Evolutionary conservation across 2,329 filamentous ascomycete species (phyloP).

Genomic region (Colletotrichum lindemuthianum): DNA sequence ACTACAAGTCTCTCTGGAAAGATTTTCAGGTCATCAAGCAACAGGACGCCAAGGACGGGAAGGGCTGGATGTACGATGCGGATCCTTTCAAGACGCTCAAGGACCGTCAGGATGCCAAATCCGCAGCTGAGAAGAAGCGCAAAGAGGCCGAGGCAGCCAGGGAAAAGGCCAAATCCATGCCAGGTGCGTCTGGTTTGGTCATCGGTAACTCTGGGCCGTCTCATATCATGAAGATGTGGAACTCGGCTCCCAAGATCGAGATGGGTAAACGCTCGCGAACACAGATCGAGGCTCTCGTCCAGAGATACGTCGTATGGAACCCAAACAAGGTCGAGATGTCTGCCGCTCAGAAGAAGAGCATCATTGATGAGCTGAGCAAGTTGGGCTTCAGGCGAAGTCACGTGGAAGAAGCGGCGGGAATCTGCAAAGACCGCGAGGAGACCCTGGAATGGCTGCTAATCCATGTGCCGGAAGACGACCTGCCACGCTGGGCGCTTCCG

Average conservation of each 20-base stretch:
- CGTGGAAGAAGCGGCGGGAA: conserved; percentile 84
- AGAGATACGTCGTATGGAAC: conserved; percentile 87
- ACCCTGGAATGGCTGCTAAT: conserved; percentile 95
- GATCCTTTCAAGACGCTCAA: conserved; percentile 88
- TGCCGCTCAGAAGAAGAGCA: conserved; percentile 61
- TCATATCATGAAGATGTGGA: conserved; percentile 79
- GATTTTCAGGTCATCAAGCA: conserved; percentile 86
- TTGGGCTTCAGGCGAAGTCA: conserved; percentile 91
- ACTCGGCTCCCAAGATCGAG: conserved; percentile 86
- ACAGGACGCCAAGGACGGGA: conserved; percentile 80
- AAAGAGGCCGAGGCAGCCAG: conserved; percentile 74
- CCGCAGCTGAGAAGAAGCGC: conserved; percentile 80
- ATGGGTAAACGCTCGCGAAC: conserved; percentile 85
- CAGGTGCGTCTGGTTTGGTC: conserved; percentile 65
- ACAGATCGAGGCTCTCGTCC: conserved; percentile 82
- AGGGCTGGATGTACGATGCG: conserved; percentile 90
- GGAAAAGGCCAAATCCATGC: conserved; percentile 74
- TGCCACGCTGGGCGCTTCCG: conserved; percentile 92
- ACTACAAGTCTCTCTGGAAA: conserved; percentile 91
- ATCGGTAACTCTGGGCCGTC: conserved; percentile 57
- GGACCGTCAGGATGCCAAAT: conserved; percentile 82
- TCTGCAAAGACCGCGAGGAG: conserved; percentile 93
- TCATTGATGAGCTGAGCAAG: conserved; percentile 78
- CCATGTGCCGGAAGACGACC: conserved; percentile 95
- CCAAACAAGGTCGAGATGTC: conserved; percentile 77